These are phyloP conservation scores for Triticum urartu DNA, from an alignment of 176 grass and related monocot species.

Conservation along the genomic window DNA sequence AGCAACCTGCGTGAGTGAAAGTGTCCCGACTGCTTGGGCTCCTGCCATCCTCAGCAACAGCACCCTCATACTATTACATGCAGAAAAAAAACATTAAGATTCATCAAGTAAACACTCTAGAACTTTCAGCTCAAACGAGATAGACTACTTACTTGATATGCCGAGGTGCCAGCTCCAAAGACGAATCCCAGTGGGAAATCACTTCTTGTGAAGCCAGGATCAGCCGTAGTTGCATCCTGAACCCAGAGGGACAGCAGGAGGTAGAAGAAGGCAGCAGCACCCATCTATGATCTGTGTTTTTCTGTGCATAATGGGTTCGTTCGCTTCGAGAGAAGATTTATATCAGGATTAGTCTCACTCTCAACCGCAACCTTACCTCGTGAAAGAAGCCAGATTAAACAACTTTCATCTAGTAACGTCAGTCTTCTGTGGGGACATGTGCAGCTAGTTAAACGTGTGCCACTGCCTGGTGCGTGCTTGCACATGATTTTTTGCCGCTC, in stretches of 20 bases:
- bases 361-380: too few species aligned
- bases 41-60: conserved; percentile 48
- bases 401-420: too few species aligned
- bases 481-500: too few species aligned
- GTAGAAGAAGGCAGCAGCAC: background rate
- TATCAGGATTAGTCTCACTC: background rate
- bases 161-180: conserved; percentile 44
- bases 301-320: too few species aligned
- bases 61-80: conserved; percentile 44
- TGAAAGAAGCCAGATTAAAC: too few species aligned
- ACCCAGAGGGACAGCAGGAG: background rate
- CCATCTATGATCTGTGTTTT: background rate
- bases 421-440: too few species aligned
- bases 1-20: conserved; percentile 41
- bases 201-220: conserved; percentile 22
- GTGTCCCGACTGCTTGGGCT: conserved; percentile 46
- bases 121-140: too few species aligned
- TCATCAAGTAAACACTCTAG: too few species aligned
- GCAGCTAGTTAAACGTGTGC: too few species aligned
- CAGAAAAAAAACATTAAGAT: background rate
- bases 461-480: too few species aligned
- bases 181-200: conserved; percentile 46
- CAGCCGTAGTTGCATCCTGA: background rate
- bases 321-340: background rate
- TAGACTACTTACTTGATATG: conserved; percentile 25